Evolutionary conservation across 2,329 filamentous ascomycete genomes (phyloP).

Genomic region (Elsinoe australis): DNA sequence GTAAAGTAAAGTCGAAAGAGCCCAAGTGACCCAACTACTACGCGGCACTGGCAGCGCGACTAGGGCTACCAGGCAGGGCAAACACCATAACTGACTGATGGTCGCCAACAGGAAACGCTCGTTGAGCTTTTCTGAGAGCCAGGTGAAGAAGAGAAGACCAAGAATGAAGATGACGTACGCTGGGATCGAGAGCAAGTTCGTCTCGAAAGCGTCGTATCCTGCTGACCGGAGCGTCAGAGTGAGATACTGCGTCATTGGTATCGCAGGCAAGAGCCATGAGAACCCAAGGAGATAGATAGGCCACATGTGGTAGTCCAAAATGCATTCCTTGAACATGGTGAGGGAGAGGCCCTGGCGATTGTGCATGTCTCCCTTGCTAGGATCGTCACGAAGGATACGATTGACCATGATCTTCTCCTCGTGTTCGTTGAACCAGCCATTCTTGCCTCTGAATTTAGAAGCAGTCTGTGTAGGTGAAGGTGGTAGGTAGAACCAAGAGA

Average conservation of each 20-base stretch:
- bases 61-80: constrained; percentile 36
- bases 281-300: constrained; percentile 46
- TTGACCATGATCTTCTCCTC: constrained; percentile 67
- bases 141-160: constrained; percentile 43
- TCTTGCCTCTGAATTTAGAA: constrained; percentile 49
- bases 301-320: constrained; percentile 53
- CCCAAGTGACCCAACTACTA: constrained; percentile 34
- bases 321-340: constrained; percentile 42
- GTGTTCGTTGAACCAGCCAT: constrained; percentile 58
- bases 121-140: constrained; percentile 44
- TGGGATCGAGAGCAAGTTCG: constrained; percentile 37
- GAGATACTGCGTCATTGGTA: constrained; percentile 34
- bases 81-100: constrained; percentile 36
- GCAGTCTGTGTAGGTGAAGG: constrained; percentile 56
- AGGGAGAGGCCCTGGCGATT: constrained; percentile 48
- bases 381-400: constrained; percentile 49
- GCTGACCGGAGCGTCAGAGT: constrained; percentile 34
- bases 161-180: constrained; percentile 45
- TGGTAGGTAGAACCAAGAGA: constrained; percentile 33
- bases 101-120: constrained; percentile 44
- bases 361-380: constrained; percentile 54
- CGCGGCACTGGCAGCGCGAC: constrained; percentile 30
- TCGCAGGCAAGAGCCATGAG: constrained; percentile 33
- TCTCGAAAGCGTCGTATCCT: constrained; percentile 37
- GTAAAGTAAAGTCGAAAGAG: constrained; percentile 33